phyloP scores from a whole-genome alignment of 2,329 filamentous ascomycete species.

The Apiospora malaysiana region DNA sequence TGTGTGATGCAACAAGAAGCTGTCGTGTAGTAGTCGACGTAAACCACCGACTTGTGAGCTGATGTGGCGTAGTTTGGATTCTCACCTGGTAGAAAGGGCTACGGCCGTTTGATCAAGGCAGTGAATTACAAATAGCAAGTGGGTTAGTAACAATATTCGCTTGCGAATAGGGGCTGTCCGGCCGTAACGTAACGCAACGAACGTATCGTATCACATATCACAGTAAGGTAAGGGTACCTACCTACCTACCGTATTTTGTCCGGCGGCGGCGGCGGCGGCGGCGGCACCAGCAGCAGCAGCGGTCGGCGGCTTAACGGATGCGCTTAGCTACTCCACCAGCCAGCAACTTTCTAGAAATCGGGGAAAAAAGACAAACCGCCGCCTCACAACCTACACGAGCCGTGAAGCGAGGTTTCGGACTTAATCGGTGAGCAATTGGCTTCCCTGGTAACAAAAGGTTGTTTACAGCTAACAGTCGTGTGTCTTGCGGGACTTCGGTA shows the following conservation, averaged over 20 bases:
- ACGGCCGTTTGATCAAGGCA: not conserved
- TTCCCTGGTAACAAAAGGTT: not conserved
- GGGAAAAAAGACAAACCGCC: not conserved
- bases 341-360: not conserved
- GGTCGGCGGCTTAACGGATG: constrained; percentile 2
- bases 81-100: not conserved
- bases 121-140: not conserved
- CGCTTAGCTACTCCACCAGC: not conserved
- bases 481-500: not conserved
- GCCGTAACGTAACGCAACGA: not conserved
- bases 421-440: not conserved
- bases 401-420: not conserved
- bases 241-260: too few species aligned
- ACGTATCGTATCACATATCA: not conserved
- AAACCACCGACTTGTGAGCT: not conserved
- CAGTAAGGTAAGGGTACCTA: too few species aligned
- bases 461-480: not conserved
- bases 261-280: not conserved
- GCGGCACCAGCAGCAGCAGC: not conserved
- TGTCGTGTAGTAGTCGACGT: not conserved
- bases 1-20: not conserved
- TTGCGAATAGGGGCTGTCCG: not conserved
- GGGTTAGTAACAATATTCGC: not conserved
- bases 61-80: not conserved
- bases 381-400: not conserved